A percentile compares a stretch with the other conserved stretches of the same genome.
Conservation (phyloP, 495 filamentous ascomycete species). For the Daldinia bambusicola region DNA sequence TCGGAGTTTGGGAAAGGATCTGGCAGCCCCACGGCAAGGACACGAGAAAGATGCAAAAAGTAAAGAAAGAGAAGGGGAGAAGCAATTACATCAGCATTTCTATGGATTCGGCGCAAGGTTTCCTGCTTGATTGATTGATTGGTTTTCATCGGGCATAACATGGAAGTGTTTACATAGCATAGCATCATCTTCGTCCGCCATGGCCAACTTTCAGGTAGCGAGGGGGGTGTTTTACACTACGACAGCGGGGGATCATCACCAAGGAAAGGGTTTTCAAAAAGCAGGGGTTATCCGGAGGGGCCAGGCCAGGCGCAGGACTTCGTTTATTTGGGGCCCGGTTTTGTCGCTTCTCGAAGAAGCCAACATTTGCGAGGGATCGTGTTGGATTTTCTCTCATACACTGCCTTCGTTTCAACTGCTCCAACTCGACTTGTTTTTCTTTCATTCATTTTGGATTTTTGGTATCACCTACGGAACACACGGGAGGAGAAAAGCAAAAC, state of each 20-base stretch:
- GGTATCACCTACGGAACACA: constrained; percentile 23
- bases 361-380: constrained; percentile 17
- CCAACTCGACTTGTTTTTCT: constrained; percentile 36
- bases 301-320: constrained; percentile 42
- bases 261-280: constrained; percentile 30
- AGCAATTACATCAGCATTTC: constrained; percentile 44
- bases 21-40: constrained; percentile 47
- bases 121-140: constrained; percentile 36
- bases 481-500: constrained; percentile 44
- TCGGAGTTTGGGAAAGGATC: constrained; percentile 50
- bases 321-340: constrained; percentile 25
- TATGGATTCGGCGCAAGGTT: constrained; percentile 34
- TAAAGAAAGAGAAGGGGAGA: constrained; percentile 5
- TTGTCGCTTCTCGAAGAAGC: constrained; percentile 20
- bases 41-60: constrained; percentile 30
- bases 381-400: constrained; percentile 34
- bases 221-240: constrained; percentile 39
- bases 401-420: constrained; percentile 37
- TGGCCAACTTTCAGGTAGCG: constrained; percentile 35
- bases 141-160: constrained; percentile 34
- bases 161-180: constrained; percentile 24
- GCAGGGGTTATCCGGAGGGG: constrained; percentile 34
- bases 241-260: constrained; percentile 39
- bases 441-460: constrained; percentile 27
- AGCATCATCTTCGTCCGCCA: constrained; percentile 21